Evolutionary conservation across 305 asterid genomes (phyloP), one percentile per base, ranked within the genome.

Genomic region (Ilex paraguariensis): DNA sequence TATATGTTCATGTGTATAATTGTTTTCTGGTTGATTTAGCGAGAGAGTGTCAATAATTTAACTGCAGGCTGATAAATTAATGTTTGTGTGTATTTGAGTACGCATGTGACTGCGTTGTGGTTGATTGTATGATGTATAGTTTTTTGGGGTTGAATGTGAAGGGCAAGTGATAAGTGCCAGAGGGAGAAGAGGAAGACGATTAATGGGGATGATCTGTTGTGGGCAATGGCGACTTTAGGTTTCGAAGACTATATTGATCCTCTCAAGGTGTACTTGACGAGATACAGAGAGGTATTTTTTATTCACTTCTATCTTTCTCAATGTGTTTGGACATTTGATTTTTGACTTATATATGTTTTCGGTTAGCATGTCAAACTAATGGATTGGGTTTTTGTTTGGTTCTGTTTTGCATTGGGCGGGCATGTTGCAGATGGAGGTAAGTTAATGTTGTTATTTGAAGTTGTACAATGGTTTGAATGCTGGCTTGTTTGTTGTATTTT

Each of bases 101-200:
- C 44, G 30, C 13, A 8, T 60, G 62, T 57, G 15, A 32, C 3
- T 51, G 51, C 58, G 4, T 62, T 30, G 56, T 31, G 46, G 17
- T 33, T 48, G 8, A 36, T 64, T 42, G 42, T 4, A 36, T 36
- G 42, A 36, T 42, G 10, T 60, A 15, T 51, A 49, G 42, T 5
- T 36, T 36, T 60, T 33, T 69, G 32, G 58, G 64, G 77, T 78
- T 71, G 46, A 72, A 62, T 78, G 64, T 68, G 56, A 40, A 90
- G 97, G 89, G 96, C 97, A 50, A 87, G 95, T 65, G 96, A 90
- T 72, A 90, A 90, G 80, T 90, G 97, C 73, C 92, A 87, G 77
- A 81, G 84, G 68, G 97, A 90, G 81, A 85, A 90, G 67, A 81
- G 96, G 65, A 90, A 87, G 86, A 90, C 96, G 0, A 81, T 90